Base-by-base conservation (phyloP, 176 grass and related monocot genomes). In the Canna indica region DNA sequence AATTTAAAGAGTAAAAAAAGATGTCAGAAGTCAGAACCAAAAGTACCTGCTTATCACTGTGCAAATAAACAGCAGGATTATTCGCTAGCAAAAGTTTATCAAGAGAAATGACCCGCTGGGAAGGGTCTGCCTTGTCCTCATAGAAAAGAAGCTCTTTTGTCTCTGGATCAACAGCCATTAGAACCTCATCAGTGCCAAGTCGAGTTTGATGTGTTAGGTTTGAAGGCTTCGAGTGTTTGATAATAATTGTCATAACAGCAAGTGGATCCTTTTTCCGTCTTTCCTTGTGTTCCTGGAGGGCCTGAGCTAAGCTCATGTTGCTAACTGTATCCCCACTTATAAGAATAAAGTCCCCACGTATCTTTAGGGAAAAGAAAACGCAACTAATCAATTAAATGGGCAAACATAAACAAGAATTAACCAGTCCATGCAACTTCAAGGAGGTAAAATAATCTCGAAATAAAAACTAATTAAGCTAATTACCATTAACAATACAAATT, bases 201-300 rank as follows among this genome's bases (percentile, higher is more conserved):
- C 94, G 82, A 72, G 94, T 85, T 71, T 90, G 83, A 46, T 85
- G 82, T 0, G 84, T 93, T 38, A 93, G 54, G 53, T 56, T 76
- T 64, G 81, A 83, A 70, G 86, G 82, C 80, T 93, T 99, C 41
- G 94, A 90, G 58, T 80, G 78, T 66, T 93, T 90, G 68, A 99
- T 85, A 70, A 99, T 80, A 82, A 93, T 99, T 42, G 94, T 99
- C 89, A 99, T 99, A 53, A 99, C 76, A 79, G 94, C 85, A 81
- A 90, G 84, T 3, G 84, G 89, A 68, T 90, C 94, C 22, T 86
- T 90, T 87, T 93, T 93, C 75, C 83, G 85, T 71, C 89, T 81
- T 56, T 99, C 94, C 78, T 87, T 93, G 67, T 99, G 94, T 73
- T 89, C 84, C 59, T 90, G 82, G 39, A 99, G 80, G 58, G 80